These are phyloP conservation scores for Waltergamsia citrina DNA, from an alignment of 2,329 filamentous ascomycete species.

Conservation along the genomic window DNA sequence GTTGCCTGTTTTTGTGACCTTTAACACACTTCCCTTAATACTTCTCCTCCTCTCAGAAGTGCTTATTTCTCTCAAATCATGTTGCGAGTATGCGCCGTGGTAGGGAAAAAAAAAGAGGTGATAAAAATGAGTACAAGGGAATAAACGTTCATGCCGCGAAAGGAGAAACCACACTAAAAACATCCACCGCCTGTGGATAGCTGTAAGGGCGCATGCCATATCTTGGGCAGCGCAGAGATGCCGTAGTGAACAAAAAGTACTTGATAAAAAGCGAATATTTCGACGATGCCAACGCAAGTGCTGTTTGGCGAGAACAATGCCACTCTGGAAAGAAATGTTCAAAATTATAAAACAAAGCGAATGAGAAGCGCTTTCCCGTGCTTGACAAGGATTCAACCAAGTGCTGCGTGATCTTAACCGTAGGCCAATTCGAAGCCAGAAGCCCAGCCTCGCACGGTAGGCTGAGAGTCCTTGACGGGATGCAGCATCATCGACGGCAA, in stretches of 20 bases:
- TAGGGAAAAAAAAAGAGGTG: no score
- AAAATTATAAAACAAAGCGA: not conserved
- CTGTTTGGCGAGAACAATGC: not conserved
- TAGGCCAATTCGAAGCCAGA: constrained; percentile 26
- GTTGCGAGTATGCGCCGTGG: not conserved
- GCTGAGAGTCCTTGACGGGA: constrained; percentile 48
- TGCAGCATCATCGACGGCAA: constrained; percentile 50
- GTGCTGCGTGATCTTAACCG: constrained; percentile 18
- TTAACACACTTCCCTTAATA: not conserved
- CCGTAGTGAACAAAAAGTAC: no score
- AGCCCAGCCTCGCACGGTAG: constrained; percentile 33
- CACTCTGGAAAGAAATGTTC: not conserved
- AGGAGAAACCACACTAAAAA: no score
- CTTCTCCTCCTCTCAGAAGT: no score
- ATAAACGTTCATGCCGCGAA: not conserved
- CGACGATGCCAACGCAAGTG: not conserved
- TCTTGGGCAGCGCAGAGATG: no score
- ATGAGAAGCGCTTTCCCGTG: no score
- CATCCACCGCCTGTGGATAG: no score
- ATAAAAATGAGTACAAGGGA: no score
- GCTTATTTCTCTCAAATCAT: no score
- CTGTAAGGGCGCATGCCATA: no score
- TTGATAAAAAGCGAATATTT: no score
- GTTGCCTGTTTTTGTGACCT: not conserved
- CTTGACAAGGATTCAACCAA: no score